These are phyloP conservation scores for Globisporangium takayamanum DNA, from an alignment of 352 stramenopile genomes.

Conservation along the genomic window DNA sequence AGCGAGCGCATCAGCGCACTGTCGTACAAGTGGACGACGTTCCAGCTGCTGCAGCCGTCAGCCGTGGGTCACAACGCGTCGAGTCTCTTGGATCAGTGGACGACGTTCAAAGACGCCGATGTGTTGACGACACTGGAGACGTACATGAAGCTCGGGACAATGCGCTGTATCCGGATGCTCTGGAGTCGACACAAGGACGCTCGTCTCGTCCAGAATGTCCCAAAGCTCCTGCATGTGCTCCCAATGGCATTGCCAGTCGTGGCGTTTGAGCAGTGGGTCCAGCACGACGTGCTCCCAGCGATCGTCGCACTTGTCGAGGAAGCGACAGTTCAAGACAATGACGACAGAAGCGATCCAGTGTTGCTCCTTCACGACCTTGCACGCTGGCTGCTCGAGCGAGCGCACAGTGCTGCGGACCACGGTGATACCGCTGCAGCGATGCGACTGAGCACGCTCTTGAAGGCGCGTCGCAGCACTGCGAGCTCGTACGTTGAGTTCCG, in stretches of 20 bases:
- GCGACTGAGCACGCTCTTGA: constrained; percentile 26
- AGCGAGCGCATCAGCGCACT: constrained; percentile 25
- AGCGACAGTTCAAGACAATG: not conserved
- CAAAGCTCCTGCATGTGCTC: constrained; percentile 26
- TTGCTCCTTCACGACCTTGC: constrained; percentile 20
- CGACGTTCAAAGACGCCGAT: constrained; percentile 25
- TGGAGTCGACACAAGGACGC: constrained; percentile 48
- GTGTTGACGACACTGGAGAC: constrained; percentile 30
- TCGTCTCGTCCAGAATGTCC: constrained; percentile 25
- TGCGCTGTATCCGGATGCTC: constrained; percentile 41
- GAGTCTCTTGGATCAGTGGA: constrained; percentile 22
- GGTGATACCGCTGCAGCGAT: constrained; percentile 27
- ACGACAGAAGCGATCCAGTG: not conserved
- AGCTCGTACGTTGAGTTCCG: constrained; percentile 23
- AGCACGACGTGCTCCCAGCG: constrained; percentile 39
- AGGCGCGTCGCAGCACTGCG: constrained; percentile 1
- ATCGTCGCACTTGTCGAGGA: constrained; percentile 26
- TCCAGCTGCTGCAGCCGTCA: constrained; percentile 43
- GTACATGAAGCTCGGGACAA: constrained; percentile 45
- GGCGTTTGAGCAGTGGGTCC: constrained; percentile 47
- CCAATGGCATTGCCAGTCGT: constrained; percentile 34
- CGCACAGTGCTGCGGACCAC: constrained; percentile 19
- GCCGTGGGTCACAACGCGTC: constrained; percentile 3
- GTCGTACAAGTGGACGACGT: constrained; percentile 67
- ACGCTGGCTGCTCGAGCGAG: constrained; percentile 27